Evolutionary conservation across 441 rosid species (phyloP).

Genomic region (Monsonia emarginata): DNA sequence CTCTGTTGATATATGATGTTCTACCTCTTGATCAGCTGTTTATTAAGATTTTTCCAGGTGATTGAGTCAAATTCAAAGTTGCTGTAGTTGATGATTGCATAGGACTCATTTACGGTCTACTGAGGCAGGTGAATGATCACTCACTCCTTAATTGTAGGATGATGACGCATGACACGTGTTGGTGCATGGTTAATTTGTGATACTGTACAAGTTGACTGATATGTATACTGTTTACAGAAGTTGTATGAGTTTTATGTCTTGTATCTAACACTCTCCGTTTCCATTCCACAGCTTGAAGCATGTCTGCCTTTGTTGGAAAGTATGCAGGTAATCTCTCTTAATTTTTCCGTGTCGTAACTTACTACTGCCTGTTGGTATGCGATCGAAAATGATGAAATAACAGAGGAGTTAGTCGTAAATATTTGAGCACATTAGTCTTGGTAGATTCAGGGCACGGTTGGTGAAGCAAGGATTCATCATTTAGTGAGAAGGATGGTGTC

Average conservation of each 20-base stretch:
- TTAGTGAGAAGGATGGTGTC: too few relatives aligned
- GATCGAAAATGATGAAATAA: too few relatives aligned
- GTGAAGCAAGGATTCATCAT: too few relatives aligned
- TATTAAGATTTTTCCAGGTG: too few relatives aligned
- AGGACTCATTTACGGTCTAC: slow-evolving; percentile 23
- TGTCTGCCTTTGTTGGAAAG: slow-evolving; percentile 83
- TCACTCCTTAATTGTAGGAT: slow-evolving; percentile 47
- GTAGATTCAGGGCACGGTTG: too few relatives aligned
- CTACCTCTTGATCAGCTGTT: too few relatives aligned
- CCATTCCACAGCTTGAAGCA: slow-evolving; percentile 26
- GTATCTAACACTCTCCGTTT: slow-evolving; percentile 13
- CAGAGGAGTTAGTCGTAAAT: too few relatives aligned
- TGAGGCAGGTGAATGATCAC: slow-evolving; percentile 41
- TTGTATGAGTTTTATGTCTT: slow-evolving; percentile 25
- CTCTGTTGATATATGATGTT: too few relatives aligned
- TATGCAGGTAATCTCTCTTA: slow-evolving; percentile 47
- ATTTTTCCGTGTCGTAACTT: background rate
- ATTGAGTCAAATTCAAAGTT: too few relatives aligned
- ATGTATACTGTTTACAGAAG: slow-evolving; percentile 25
- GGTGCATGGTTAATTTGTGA: slow-evolving; percentile 12
- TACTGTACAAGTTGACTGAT: slow-evolving; percentile 21
- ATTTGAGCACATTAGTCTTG: too few relatives aligned
- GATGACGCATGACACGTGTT: slow-evolving; percentile 61
- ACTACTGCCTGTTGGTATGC: background rate
- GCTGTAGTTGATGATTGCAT: background rate